Conservation (phyloP, 768 basidiomycete species). For the Rhizopogon salebrosus region DNA sequence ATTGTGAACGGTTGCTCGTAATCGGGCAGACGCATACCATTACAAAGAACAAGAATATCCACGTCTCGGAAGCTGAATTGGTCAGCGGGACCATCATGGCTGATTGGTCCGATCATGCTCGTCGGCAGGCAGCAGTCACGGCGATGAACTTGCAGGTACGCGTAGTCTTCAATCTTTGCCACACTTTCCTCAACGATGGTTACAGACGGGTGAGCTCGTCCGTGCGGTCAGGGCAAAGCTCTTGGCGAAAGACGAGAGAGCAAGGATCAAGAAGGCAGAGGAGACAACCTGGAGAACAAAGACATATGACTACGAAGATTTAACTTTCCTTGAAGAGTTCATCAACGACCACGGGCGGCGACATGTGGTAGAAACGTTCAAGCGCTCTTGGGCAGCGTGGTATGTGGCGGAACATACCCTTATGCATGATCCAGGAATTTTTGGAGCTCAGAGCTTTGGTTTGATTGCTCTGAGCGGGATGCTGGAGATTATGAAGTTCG, state of each 20-base stretch:
- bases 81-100: constrained; percentile 44
- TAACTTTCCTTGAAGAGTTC: constrained; percentile 4
- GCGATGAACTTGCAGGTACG: constrained; percentile 42
- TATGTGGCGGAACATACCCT: constrained; percentile 29
- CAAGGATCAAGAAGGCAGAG: constrained; percentile 16
- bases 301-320: constrained; percentile 25
- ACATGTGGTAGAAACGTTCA: constrained; percentile 25
- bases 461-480: constrained; percentile 38
- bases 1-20: constrained; percentile 25
- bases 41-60: constrained; percentile 29
- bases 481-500: constrained; percentile 34
- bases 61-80: constrained; percentile 37
- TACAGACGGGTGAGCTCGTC: constrained; percentile 34
- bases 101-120: constrained; percentile 37
- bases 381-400: constrained; percentile 43
- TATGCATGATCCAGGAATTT: constrained; percentile 18
- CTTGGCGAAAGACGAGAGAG: constrained; percentile 7
- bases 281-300: no score
- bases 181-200: constrained; percentile 1
- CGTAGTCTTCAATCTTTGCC: neutral
- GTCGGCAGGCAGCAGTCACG: constrained; percentile 30
- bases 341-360: constrained; percentile 10
- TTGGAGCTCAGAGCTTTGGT: constrained; percentile 42
- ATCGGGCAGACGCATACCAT: constrained; percentile 34
- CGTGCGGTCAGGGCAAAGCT: constrained; percentile 31